These are phyloP conservation scores for Dendrobium catenatum DNA, from an alignment of 106 monocot species.

Conservation along the genomic window DNA sequence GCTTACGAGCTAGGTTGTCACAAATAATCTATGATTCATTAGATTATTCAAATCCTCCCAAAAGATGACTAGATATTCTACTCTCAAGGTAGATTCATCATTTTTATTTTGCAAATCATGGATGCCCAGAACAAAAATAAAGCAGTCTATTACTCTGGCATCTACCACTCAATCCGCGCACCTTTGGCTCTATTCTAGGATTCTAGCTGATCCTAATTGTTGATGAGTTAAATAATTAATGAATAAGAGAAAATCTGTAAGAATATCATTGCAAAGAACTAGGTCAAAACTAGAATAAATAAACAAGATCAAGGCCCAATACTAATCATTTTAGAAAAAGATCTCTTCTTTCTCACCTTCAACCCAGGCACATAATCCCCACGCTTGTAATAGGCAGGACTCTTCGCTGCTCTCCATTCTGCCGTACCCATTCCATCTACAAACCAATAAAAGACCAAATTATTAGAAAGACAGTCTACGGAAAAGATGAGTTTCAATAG, in stretches of 20 bases:
- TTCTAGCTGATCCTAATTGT: not conserved
- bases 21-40: too few species aligned
- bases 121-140: too few species aligned
- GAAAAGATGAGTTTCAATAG: not conserved
- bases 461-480: not conserved
- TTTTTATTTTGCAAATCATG: not conserved
- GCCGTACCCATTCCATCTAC: constrained; percentile 86
- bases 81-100: not conserved
- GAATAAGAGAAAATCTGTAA: not conserved
- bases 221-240: not conserved
- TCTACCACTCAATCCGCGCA: not conserved
- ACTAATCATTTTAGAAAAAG: not conserved
- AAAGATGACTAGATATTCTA: not conserved
- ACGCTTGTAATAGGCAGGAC: constrained; percentile 81
- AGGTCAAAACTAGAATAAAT: not conserved
- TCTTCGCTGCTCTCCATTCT: constrained; percentile 91
- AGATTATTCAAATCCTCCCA: too few species aligned
- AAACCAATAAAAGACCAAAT: constrained; percentile 5
- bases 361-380: constrained; percentile 90
- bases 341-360: constrained; percentile 37
- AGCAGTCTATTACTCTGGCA: too few species aligned
- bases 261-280: not conserved
- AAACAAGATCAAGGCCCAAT: not conserved
- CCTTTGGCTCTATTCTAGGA: not conserved
- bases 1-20: too few species aligned